These are phyloP conservation scores for Mortierella sp. DNA, from an alignment of 371 early-diverging fungal genomes.

Conservation along the genomic window DNA sequence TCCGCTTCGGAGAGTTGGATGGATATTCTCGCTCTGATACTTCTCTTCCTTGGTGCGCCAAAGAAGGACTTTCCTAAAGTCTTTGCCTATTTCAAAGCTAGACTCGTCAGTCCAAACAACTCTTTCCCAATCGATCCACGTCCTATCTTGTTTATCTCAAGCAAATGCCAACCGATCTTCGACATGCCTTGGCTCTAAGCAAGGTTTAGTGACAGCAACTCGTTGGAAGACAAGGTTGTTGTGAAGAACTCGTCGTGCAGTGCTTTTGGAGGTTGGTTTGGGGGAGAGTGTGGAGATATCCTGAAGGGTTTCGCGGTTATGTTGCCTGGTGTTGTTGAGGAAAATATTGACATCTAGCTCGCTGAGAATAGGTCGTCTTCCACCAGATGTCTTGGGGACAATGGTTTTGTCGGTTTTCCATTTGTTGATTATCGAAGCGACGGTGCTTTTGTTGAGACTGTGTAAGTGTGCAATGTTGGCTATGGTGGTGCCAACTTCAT, in stretches of 20 bases:
- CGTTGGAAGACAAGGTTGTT: neutral
- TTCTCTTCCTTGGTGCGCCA: constrained; percentile 19
- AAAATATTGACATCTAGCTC: neutral
- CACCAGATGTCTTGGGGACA: constrained; percentile 1
- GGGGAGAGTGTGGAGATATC: constrained; percentile 1
- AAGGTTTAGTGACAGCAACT: constrained; percentile 2
- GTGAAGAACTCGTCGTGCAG: neutral
- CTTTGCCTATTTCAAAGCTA: constrained; percentile 22
- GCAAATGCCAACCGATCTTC: constrained; percentile 14
- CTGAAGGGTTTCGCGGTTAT: constrained; percentile 9
- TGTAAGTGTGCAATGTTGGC: neutral
- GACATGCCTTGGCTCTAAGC: neutral
- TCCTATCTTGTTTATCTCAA: constrained; percentile 15
- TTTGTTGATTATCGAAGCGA: constrained; percentile 3
- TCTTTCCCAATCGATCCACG: constrained; percentile 2
- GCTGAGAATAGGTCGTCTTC: constrained; percentile 2
- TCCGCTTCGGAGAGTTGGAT: constrained; percentile 6
- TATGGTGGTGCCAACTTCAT: neutral
- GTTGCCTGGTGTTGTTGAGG: neutral
- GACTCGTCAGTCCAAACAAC: constrained; percentile 15
- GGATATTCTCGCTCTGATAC: constrained; percentile 9
- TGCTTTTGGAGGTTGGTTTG: constrained; percentile 5
- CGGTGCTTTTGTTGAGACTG: neutral
- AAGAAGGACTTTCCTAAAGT: neutral
- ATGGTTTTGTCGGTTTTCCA: constrained; percentile 9